Conservation (phyloP, 306 rosid species). For the Hippophae gyantsensis region DNA sequence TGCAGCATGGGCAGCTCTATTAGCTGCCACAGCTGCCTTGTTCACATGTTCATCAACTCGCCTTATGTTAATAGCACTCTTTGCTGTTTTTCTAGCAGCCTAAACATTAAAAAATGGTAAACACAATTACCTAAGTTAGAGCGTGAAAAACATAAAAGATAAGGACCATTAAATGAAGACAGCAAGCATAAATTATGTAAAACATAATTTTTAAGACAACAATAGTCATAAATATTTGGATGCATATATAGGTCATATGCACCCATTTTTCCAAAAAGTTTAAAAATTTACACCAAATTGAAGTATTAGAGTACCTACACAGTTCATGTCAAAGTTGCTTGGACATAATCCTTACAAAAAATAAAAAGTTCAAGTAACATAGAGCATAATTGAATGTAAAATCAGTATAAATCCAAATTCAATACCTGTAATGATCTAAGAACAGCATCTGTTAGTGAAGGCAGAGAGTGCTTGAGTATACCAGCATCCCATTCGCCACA, state of each 20-base stretch:
- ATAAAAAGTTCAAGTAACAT: neutral
- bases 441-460: slow-evolving; percentile 42
- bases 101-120: slow-evolving; percentile 19
- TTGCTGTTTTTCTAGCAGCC: slow-evolving; percentile 80
- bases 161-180: too few species aligned
- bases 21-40: slow-evolving; percentile 74
- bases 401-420: too few species aligned
- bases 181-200: too few species aligned
- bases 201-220: too few species aligned
- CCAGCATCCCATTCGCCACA: slow-evolving; percentile 94
- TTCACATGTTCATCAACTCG: slow-evolving; percentile 71
- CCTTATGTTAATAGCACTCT: slow-evolving; percentile 52
- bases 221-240: too few species aligned
- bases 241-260: too few species aligned
- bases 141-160: too few species aligned
- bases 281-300: too few species aligned
- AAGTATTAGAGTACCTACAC: too few species aligned
- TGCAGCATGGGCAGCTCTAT: slow-evolving; percentile 85
- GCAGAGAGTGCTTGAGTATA: slow-evolving; percentile 58
- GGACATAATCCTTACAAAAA: too few species aligned
- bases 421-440: slow-evolving; percentile 75
- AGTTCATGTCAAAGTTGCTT: too few species aligned
- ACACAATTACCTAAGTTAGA: neutral
- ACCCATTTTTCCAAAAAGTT: too few species aligned
- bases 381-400: neutral